Percentiles rank a stretch among this genome's conserved stretches.
Evolutionary conservation across 805 yeast genomes (phyloP).

Genomic region (Saccharomycopsis malanga): DNA sequence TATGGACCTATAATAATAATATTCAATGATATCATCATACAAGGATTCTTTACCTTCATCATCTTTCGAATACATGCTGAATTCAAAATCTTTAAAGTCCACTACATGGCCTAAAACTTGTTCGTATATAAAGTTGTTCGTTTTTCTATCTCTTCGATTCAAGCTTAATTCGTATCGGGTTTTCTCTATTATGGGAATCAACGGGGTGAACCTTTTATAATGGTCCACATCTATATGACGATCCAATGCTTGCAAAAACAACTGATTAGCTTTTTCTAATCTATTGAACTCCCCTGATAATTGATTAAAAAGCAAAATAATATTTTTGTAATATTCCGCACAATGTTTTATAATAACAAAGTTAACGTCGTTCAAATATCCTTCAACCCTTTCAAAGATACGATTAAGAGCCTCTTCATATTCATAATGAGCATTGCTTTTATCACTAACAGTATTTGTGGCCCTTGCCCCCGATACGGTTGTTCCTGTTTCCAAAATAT

Average conservation of each 20-base stretch:
- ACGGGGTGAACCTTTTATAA: neutral
- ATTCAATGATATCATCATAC: constrained; percentile 18
- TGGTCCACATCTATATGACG: neutral
- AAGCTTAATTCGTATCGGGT: neutral
- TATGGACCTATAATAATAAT: constrained; percentile 6
- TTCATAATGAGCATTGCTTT: neutral
- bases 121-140: neutral
- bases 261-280: neutral
- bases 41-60: neutral
- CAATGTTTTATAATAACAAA: constrained; percentile 1
- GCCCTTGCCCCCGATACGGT: neutral
- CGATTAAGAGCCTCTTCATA: neutral
- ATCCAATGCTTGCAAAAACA: neutral
- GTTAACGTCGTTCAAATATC: constrained; percentile 3
- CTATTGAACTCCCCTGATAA: neutral
- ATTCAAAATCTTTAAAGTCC: constrained; percentile 4
- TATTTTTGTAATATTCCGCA: constrained; percentile 9
- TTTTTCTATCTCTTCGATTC: neutral
- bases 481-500: neutral
- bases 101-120: neutral
- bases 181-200: neutral
- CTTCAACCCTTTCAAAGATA: constrained; percentile 1
- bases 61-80: neutral
- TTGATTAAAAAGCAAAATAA: neutral
- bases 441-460: neutral